Evolutionary conservation across 257 asterid species (phyloP).

Genomic region (Paraleonurus japonicus): DNA sequence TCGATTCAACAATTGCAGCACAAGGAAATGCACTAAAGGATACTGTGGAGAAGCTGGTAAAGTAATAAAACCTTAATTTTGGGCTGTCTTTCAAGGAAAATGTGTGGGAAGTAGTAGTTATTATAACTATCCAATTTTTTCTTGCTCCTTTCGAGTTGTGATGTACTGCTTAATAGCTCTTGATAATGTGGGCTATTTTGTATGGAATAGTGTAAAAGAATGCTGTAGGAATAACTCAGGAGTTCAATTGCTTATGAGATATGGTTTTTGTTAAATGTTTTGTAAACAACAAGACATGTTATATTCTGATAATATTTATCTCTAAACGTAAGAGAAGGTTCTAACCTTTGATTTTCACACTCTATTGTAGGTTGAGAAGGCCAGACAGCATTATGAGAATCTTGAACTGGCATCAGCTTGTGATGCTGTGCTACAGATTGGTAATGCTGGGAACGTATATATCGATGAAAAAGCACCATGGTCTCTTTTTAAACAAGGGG

Average conservation of each 20-base stretch:
- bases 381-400: conserved; percentile 64
- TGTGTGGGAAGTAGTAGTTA: background rate
- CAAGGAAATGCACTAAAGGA: conserved; percentile 69
- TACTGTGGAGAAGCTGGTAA: conserved; percentile 81
- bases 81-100: conserved; percentile 19
- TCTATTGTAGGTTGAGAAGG: conserved; percentile 39
- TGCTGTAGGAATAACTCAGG: background rate
- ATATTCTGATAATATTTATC: background rate
- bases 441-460: conserved; percentile 76
- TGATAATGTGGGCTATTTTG: background rate
- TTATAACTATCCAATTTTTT: background rate
- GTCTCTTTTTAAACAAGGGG: conserved; percentile 93
- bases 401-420: conserved; percentile 87
- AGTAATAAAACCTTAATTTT: background rate
- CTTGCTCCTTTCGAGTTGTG: background rate
- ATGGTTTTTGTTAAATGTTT: background rate
- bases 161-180: background rate
- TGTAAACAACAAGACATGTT: background rate
- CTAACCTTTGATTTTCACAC: background rate
- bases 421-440: conserved; percentile 82
- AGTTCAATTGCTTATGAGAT: background rate
- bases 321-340: background rate
- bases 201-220: background rate
- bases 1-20: conserved; percentile 80
- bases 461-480: conserved; percentile 84